Conservation (phyloP, 805 yeast genomes). For the Scheffersomyces coipomensis region DNA sequence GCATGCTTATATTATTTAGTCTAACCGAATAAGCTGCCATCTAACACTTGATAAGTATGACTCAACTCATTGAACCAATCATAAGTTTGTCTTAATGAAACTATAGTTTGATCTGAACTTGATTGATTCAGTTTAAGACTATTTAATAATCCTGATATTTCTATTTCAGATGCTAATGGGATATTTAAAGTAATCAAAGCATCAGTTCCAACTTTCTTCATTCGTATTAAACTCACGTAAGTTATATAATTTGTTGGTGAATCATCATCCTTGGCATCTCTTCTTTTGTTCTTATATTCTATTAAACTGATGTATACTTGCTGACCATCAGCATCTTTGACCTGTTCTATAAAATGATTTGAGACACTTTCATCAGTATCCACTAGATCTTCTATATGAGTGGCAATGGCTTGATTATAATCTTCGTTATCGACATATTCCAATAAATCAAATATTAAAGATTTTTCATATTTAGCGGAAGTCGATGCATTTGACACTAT, state of each 20-base stretch:
- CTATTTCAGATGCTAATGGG: constrained; percentile 30
- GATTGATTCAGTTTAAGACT: not conserved
- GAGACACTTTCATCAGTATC: constrained; percentile 15
- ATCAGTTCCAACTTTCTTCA: constrained; percentile 56
- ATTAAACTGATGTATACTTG: constrained; percentile 2
- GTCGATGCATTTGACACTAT: constrained; percentile 31
- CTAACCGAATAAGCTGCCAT: constrained; percentile 47
- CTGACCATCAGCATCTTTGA: not conserved
- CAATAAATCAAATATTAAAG: constrained; percentile 64
- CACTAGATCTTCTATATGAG: constrained; percentile 58
- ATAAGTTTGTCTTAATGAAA: constrained; percentile 10
- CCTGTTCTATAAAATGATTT: constrained; percentile 8
- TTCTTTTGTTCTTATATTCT: not conserved
- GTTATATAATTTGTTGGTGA: constrained; percentile 25
- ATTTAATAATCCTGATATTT: constrained; percentile 7
- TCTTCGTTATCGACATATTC: constrained; percentile 42
- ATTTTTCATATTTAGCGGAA: constrained; percentile 34
- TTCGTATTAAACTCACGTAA: constrained; percentile 56
- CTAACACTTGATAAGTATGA: constrained; percentile 34
- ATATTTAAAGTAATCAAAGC: constrained; percentile 58
- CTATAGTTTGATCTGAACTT: not conserved
- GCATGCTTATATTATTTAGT: too few relatives aligned
- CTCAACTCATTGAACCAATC: constrained; percentile 22
- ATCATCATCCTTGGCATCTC: not conserved
- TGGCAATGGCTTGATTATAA: constrained; percentile 43